These are phyloP conservation scores for Amanita brunnescens DNA, from an alignment of 768 basidiomycete species.

Conservation along the genomic window DNA sequence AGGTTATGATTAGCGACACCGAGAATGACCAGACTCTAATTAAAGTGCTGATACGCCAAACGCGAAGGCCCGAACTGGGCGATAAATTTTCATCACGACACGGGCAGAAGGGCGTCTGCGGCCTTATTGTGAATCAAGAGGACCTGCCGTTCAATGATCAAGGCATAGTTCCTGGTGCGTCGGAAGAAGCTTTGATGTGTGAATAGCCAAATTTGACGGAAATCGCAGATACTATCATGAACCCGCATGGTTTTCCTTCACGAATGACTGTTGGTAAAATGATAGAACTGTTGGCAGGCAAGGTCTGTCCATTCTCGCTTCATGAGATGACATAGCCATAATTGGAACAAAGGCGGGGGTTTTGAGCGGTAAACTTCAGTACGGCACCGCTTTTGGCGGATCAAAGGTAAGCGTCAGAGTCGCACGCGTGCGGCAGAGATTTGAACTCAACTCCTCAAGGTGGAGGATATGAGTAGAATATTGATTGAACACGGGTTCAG, in stretches of 20 bases:
- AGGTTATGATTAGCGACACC: constrained; percentile 94
- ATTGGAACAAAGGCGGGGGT: constrained; percentile 67
- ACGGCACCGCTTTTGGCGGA: constrained; percentile 95
- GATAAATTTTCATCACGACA: constrained; percentile 99
- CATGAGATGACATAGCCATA: constrained; percentile 4
- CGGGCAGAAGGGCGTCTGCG: constrained; percentile 98
- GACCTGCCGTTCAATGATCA: constrained; percentile 99
- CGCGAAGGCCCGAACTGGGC: constrained; percentile 89
- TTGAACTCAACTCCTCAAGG: constrained; percentile 34
- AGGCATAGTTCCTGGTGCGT: constrained; percentile 82
- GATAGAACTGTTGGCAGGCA: constrained; percentile 95
- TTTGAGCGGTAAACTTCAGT: constrained; percentile 79
- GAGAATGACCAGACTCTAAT: constrained; percentile 95
- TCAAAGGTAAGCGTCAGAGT: constrained; percentile 61
- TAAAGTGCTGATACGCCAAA: constrained; percentile 96
- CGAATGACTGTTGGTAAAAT: constrained; percentile 99
- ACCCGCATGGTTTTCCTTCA: constrained; percentile 98
- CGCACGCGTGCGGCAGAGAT: background rate
- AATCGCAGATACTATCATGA: constrained; percentile 90
- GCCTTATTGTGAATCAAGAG: constrained; percentile 96
- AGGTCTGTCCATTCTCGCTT: constrained; percentile 38
- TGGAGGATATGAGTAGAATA: constrained; percentile 97
- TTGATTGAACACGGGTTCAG: constrained; percentile 92
- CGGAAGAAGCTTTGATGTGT: constrained; percentile 7
- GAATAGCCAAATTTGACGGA: constrained; percentile 11